Percentiles rank a stretch among this genome's conserved stretches.
Evolutionary conservation across 345 rosid genomes (phyloP).

Genomic region (Boechera retrofracta): DNA sequence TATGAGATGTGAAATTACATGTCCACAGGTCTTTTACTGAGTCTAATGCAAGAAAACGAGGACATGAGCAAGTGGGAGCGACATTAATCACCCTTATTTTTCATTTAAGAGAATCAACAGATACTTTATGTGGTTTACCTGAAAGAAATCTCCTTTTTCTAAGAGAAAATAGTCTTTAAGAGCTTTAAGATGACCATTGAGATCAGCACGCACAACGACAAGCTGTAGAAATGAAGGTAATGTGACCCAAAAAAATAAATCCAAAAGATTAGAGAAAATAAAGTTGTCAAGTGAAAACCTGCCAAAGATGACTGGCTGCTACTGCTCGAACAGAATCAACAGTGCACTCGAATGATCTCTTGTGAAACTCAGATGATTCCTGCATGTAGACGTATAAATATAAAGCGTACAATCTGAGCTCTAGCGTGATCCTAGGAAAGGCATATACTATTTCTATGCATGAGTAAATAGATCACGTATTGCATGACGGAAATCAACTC

Average conservation of each 20-base stretch:
- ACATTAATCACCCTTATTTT: constrained; percentile 13
- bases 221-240: constrained; percentile 63
- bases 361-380: constrained; percentile 96
- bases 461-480: background rate
- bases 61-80: constrained; percentile 1
- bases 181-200: constrained; percentile 95
- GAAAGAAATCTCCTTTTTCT: constrained; percentile 98
- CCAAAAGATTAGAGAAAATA: constrained; percentile 11
- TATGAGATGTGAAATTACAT: constrained; percentile 24
- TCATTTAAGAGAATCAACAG: background rate
- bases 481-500: constrained; percentile 27
- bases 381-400: constrained; percentile 41
- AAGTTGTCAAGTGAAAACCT: constrained; percentile 60
- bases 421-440: constrained; percentile 17
- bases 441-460: constrained; percentile 21
- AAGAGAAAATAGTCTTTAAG: constrained; percentile 94
- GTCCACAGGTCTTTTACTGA: constrained; percentile 13
- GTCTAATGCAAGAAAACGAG: constrained; percentile 3
- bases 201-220: constrained; percentile 90
- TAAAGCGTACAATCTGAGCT: constrained; percentile 23
- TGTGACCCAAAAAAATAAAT: constrained; percentile 12
- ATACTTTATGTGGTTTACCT: constrained; percentile 54
- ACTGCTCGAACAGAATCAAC: constrained; percentile 88
- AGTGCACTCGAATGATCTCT: constrained; percentile 84
- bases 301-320: constrained; percentile 99